These are phyloP conservation scores for Irpex rosettiformis DNA, from an alignment of 1,284 basidiomycete genomes.

Conservation along the genomic window DNA sequence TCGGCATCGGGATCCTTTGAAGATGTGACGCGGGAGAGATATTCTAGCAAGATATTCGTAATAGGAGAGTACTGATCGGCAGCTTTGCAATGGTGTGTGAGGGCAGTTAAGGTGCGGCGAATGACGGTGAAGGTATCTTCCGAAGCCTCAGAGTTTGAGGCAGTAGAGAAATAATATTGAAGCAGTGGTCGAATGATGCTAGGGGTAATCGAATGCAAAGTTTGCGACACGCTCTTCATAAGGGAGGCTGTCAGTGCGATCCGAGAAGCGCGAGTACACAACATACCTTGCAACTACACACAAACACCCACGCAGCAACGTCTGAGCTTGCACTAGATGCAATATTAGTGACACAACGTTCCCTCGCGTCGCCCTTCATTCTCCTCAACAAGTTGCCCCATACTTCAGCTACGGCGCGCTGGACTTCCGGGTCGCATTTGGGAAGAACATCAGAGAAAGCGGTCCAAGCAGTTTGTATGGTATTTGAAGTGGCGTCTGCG, in stretches of 20 bases:
- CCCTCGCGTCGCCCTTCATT: slow-evolving; percentile 51
- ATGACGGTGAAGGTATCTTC: slow-evolving; percentile 47
- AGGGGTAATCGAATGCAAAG: slow-evolving; percentile 73
- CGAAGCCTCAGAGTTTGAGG: slow-evolving; percentile 33
- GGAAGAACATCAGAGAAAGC: slow-evolving; percentile 46
- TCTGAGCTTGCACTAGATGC: slow-evolving; percentile 39
- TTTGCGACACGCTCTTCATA: slow-evolving; percentile 67
- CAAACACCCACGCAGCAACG: slow-evolving; percentile 61
- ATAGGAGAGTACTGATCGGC: slow-evolving; percentile 61
- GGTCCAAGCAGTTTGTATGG: slow-evolving; percentile 41
- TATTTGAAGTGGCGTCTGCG: slow-evolving; percentile 43
- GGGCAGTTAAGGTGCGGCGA: slow-evolving; percentile 71
- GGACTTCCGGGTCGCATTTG: slow-evolving; percentile 62
- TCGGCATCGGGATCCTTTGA: neutral
- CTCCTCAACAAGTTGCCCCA: slow-evolving; percentile 71
- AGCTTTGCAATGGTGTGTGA: slow-evolving; percentile 77
- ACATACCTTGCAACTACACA: slow-evolving; percentile 70
- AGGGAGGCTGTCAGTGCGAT: slow-evolving; percentile 16
- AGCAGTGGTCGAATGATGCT: slow-evolving; percentile 61
- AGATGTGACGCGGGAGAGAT: slow-evolving; percentile 23
- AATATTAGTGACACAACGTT: slow-evolving; percentile 49
- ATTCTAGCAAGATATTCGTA: slow-evolving; percentile 48
- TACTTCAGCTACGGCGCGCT: slow-evolving; percentile 71
- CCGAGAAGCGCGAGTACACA: neutral
- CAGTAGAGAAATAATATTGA: slow-evolving; percentile 43